Conservation (phyloP, 2,329 filamentous ascomycete species). For the Penicillium sp. region DNA sequence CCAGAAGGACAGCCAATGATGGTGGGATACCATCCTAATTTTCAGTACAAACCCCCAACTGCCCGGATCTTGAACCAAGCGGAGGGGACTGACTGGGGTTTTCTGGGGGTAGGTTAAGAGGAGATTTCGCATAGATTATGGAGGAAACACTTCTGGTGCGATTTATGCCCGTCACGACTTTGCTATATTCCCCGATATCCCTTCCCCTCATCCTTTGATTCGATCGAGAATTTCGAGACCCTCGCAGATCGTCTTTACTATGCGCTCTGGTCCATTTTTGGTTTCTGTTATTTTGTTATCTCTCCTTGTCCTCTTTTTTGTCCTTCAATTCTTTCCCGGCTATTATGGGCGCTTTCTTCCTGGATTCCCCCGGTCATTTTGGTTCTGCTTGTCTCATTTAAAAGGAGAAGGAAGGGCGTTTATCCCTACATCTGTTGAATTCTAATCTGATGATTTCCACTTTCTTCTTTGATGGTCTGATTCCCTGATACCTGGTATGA, state of each 20-base stretch:
- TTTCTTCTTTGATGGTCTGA: conserved; percentile 2
- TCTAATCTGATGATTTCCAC: neutral
- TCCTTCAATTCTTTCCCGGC: neutral
- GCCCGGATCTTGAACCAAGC: conserved; percentile 37
- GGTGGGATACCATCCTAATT: conserved; percentile 33
- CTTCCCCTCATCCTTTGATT: neutral
- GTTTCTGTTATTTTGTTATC: too few relatives aligned
- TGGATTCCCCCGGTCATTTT: conserved; percentile 13
- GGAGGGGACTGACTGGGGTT: conserved; percentile 42
- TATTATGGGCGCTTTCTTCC: conserved; percentile 9
- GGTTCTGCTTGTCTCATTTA: conserved; percentile 12
- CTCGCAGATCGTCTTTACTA: conserved; percentile 14
- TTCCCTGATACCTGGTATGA: conserved; percentile 21
- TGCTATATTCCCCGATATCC: conserved; percentile 8
- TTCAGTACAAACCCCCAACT: conserved; percentile 33
- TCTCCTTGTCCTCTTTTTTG: neutral
- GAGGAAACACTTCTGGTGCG: conserved; percentile 11
- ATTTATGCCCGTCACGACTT: conserved; percentile 27
- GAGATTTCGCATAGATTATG: conserved; percentile 14
- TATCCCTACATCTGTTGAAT: neutral
- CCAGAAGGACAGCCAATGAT: conserved; percentile 32
- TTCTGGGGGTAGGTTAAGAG: conserved; percentile 38
- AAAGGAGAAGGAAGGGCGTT: conserved; percentile 20
- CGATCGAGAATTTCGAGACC: conserved; percentile 2
- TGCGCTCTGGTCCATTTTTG: neutral